A percentile compares a stretch with the other conserved stretches of the same genome.
phyloP scores from a whole-genome alignment of 2,329 filamentous ascomycete genomes.

The Aspergillus sclerotialis region DNA sequence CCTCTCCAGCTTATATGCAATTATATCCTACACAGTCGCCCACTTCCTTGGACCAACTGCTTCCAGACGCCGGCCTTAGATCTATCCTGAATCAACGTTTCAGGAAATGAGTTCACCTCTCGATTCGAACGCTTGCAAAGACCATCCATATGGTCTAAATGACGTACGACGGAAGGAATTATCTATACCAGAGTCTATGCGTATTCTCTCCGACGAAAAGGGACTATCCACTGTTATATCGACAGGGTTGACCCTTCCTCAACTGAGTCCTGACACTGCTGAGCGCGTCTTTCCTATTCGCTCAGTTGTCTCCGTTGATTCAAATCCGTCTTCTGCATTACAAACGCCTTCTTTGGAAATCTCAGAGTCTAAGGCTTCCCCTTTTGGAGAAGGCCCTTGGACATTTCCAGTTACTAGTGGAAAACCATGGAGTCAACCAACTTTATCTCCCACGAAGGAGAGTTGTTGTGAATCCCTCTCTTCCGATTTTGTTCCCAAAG shows the following conservation, averaged over 20 bases:
- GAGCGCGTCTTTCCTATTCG: constrained; percentile 75
- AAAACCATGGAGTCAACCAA: constrained; percentile 1
- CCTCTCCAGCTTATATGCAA: no score
- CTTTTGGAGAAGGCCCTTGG: constrained; percentile 10
- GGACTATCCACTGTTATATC: constrained; percentile 9
- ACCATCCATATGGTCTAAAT: background rate
- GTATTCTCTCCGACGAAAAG: constrained; percentile 13
- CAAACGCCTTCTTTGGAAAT: constrained; percentile 19
- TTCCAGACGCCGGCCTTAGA: no score
- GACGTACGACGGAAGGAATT: constrained; percentile 7
- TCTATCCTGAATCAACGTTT: no score
- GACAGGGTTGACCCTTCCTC: constrained; percentile 17
- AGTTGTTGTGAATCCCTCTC: background rate
- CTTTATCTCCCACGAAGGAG: constrained; percentile 2
- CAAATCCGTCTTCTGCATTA: constrained; percentile 22
- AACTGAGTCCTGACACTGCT: constrained; percentile 23
- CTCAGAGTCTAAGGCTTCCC: constrained; percentile 11
- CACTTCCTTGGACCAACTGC: no score
- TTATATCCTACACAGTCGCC: no score
- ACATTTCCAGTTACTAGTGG: constrained; percentile 2
- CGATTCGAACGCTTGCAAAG: background rate
- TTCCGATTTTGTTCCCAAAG: background rate
- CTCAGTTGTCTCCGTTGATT: constrained; percentile 66
- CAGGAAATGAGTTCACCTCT: background rate
- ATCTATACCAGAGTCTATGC: constrained; percentile 14